Evolutionary conservation across 345 rosid species (phyloP).

Genomic region (Excoecaria agallocha): DNA sequence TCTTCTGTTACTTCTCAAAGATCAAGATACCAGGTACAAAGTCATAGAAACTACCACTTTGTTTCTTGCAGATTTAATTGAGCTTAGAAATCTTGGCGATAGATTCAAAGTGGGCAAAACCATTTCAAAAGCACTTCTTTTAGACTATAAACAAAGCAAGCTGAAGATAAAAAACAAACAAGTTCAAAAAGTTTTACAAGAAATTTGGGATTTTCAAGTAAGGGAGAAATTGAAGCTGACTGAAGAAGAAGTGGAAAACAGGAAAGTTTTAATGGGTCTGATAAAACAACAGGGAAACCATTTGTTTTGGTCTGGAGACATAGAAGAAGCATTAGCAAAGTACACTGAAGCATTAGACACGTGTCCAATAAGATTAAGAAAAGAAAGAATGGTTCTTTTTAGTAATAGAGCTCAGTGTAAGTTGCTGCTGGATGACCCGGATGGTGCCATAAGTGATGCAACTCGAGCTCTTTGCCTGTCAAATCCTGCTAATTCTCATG

Average conservation of each 20-base stretch:
- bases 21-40: conserved; percentile 46
- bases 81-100: conserved; percentile 43
- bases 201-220: conserved; percentile 67
- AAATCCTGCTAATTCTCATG: conserved; percentile 37
- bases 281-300: conserved; percentile 62
- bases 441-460: conserved; percentile 64
- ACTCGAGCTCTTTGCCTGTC: conserved; percentile 69
- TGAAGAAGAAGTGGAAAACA: conserved; percentile 47
- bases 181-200: conserved; percentile 39
- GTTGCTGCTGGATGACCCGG: conserved; percentile 49
- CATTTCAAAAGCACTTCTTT: conserved; percentile 48
- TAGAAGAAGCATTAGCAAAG: conserved; percentile 39
- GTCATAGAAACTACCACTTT: conserved; percentile 50
- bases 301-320: conserved; percentile 47
- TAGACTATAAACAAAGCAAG: conserved; percentile 57
- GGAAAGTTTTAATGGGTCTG: conserved; percentile 36
- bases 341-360: conserved; percentile 53
- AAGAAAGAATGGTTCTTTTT: conserved; percentile 57
- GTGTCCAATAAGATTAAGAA: conserved; percentile 49
- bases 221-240: conserved; percentile 54
- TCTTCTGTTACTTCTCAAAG: conserved; percentile 62
- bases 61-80: conserved; percentile 62
- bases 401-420: conserved; percentile 77
- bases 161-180: conserved; percentile 47
- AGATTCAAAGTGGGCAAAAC: conserved; percentile 50